Evolutionary conservation across 805 yeast genomes (phyloP), one percentile per base, ranked within the genome.

Genomic region (Yarrowia phangngaensis): DNA sequence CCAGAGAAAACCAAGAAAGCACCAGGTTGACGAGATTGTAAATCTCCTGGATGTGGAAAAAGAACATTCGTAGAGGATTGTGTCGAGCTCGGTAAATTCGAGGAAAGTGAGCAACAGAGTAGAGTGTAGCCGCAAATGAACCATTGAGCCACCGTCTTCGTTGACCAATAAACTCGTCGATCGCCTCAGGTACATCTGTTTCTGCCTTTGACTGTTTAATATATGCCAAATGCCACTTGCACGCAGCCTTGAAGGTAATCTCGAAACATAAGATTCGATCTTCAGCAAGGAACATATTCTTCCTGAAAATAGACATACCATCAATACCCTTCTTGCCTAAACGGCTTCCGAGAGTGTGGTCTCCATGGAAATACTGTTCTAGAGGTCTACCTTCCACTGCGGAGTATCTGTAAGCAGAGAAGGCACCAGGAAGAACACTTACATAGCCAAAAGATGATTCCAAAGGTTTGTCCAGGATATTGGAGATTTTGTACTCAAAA

Each of bases 71-170:
- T 26, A 70, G 61, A 11, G 69, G 36, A 26, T 76, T 72, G 62
- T 79, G 84, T 12, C 74, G 66, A 6, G 80, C 72, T n/a, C 65
- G 53, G 71, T 79, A 79, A 28, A 51, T 46, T 20, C 36, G 52
- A 13, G 51, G 31, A 47, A 51, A 51, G 19, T 51, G 50, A 26
- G 31, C 36, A 14, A 47, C 51, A 13, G 53, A 51, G 16, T 47
- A 51, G 6, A 51, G 35, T 6, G 40, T 23, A 9, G 50, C 40
- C 4, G 50, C 50, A 58, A 79, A 79, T 2, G 84, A 78, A 34
- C 84, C 84, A 59, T 79, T 79, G 52, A 80, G 68, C 84, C 84
- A 79, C 57, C 84, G 70, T 60, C 84, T 71, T 54, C 84, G 71
- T 61, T 79, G 84, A 28, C 77, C 69, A 38, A 79, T 75, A 48